These are phyloP conservation scores for Hamamelis virginiana DNA, from an alignment of 164 flowering plant species.

Conservation along the genomic window DNA sequence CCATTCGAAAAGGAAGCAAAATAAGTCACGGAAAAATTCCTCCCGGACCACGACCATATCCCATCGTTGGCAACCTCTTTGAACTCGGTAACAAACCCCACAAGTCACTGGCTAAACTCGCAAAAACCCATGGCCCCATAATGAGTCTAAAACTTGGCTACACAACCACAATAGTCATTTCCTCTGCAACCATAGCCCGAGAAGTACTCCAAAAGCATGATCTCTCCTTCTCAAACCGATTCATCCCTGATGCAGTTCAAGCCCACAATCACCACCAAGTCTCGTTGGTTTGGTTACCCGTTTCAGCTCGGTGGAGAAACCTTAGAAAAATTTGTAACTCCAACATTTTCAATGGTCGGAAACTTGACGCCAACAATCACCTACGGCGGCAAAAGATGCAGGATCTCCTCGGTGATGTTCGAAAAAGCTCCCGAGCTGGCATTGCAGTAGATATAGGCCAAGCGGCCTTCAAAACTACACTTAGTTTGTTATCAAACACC, in stretches of 20 bases:
- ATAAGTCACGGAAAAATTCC: too few relatives aligned
- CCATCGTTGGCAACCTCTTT: conserved; percentile 12
- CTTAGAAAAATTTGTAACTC: conserved; percentile 16
- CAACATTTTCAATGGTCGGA: conserved; percentile 8
- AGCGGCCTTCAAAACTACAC: conserved; percentile 19
- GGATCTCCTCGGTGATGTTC: conserved; percentile 11
- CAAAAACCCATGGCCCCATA: conserved; percentile 6
- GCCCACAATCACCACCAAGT: background rate
- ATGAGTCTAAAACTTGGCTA: conserved; percentile 9
- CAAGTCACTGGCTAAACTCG: conserved; percentile 2
- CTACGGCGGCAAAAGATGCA: conserved; percentile 15
- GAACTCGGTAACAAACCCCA: too few relatives aligned
- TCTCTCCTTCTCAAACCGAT: too few relatives aligned
- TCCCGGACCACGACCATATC: background rate
- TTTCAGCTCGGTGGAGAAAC: conserved; percentile 11
- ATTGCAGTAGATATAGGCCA: conserved; percentile 25
- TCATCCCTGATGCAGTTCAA: conserved; percentile 7
- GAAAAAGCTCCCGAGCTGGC: conserved; percentile 4
- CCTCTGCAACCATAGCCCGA: too few relatives aligned
- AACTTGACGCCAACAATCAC: conserved; percentile 19
- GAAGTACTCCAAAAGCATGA: too few relatives aligned
- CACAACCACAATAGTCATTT: too few relatives aligned
- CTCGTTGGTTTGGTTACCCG: too few relatives aligned
- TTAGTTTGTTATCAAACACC: conserved; percentile 28
- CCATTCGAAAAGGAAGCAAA: background rate